These are phyloP conservation scores for Trichoderma simmonsii DNA, from an alignment of 2,329 filamentous ascomycete genomes.

Conservation along the genomic window DNA sequence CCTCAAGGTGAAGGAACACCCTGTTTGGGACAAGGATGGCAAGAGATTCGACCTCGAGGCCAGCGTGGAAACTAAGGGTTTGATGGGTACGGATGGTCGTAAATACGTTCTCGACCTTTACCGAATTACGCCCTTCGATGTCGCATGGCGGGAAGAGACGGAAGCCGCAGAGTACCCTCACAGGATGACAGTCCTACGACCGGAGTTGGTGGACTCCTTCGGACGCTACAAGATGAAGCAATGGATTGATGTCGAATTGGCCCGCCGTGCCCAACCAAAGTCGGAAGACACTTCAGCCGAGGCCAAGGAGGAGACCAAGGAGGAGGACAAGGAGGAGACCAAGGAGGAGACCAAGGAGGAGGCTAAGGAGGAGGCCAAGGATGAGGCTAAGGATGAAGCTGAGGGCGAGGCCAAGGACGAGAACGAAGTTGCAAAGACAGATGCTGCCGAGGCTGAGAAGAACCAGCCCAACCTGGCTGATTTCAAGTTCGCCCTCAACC, in stretches of 20 bases:
- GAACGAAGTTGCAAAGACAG: slow-evolving; percentile 42
- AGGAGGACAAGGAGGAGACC: slow-evolving; percentile 27
- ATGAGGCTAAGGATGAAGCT: slow-evolving; percentile 34
- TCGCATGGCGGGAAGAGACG: slow-evolving; percentile 81
- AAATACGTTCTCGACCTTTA: slow-evolving; percentile 98
- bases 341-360: slow-evolving; percentile 38
- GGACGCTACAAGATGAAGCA: slow-evolving; percentile 83
- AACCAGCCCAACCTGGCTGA: slow-evolving; percentile 78
- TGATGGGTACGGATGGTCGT: slow-evolving; percentile 93
- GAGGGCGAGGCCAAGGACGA: slow-evolving; percentile 22
- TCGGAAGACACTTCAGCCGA: slow-evolving; percentile 32
- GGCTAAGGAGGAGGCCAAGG: slow-evolving; percentile 31
- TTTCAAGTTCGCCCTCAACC: slow-evolving; percentile 87
- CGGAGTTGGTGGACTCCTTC: slow-evolving; percentile 85
- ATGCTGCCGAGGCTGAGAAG: slow-evolving; percentile 24
- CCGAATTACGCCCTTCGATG: slow-evolving; percentile 87
- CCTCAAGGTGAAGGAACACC: slow-evolving; percentile 87
- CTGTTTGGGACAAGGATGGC: slow-evolving; percentile 96
- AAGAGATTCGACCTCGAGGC: slow-evolving; percentile 88
- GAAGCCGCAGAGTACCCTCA: slow-evolving; percentile 71
- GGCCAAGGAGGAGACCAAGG: slow-evolving; percentile 26
- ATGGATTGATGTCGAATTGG: slow-evolving; percentile 78
- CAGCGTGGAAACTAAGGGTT: slow-evolving; percentile 95
- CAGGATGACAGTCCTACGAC: slow-evolving; percentile 89
- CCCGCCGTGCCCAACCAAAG: slow-evolving; percentile 49